Base-by-base conservation (phyloP, 768 basidiomycete species). In the Coprinopsis marcescibilis region DNA sequence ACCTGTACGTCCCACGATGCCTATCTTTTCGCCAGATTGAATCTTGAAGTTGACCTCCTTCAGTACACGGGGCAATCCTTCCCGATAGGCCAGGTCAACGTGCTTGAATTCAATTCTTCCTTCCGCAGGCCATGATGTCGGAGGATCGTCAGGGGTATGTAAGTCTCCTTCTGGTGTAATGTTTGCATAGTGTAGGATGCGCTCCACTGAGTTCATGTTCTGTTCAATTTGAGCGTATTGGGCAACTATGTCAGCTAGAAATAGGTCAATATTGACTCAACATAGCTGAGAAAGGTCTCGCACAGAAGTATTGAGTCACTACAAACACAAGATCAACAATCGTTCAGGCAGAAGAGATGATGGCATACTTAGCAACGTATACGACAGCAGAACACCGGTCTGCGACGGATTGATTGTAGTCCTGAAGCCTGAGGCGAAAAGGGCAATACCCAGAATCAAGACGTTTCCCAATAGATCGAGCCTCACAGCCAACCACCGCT, bases 171-270 rank as follows among this genome's bases (percentile, higher is more conserved):
- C 86, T 0, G 71, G 51, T 1, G 70, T 69, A 2, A 92, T 70
- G 34, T 82, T 71, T 8, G 75, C 71, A 61, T 87, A 89, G 41
- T 83, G 75, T n/a, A 81, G 63, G 3, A 87, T 68, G 15, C 85
- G 74, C 56, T 87, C 85, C 5, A 82, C 82, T 0, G 80, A 76
- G 54, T 85, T 85, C 76, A 85, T 84, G 56, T 81, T 80, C 59
- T 83, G 79, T 56, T 83, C 81, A 51, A 75, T 80, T 51, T 71
- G 67, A 3, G 81, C 79, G 53, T 77, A 82, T 24, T 70, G 66
- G 1, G 73, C 66, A 13, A 82, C 69, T 60, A 81, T 70, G 50
- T 78, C 69, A 4, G 78, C 76, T 80, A 12, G 56, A 37, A 42
- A 34, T 17, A 19, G 12, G 40, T 19, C 19, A 49, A 38, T 17